Conservation (phyloP, 1,284 basidiomycete species). For the Cronartium quercuum region DNA sequence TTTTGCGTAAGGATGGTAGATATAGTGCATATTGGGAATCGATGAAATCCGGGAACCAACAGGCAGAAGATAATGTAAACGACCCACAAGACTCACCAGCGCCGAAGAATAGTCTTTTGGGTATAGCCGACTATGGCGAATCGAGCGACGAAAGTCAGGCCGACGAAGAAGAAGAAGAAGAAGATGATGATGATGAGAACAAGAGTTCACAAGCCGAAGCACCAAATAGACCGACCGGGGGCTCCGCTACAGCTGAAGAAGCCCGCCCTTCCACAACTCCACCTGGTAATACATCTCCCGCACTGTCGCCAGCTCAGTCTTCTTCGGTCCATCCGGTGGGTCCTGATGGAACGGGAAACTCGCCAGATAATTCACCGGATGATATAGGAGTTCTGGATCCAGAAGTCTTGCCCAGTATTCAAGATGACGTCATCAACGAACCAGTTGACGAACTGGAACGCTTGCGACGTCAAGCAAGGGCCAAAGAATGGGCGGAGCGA, state of each 20-base stretch:
- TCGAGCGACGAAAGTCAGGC: slow-evolving; percentile 10
- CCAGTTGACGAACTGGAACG: background rate
- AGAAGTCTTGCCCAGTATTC: background rate
- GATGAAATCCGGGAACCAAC: slow-evolving; percentile 9
- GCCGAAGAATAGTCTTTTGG: background rate
- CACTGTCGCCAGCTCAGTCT: background rate
- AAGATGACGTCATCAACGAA: background rate
- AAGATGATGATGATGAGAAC: background rate
- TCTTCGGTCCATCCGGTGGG: background rate
- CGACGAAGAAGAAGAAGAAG: background rate
- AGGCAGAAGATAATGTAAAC: background rate
- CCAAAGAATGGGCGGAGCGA: background rate
- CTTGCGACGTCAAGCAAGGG: background rate
- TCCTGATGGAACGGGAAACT: background rate
- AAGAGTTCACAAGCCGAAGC: too few species aligned
- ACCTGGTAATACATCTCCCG: background rate
- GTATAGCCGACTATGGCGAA: slow-evolving; percentile 24
- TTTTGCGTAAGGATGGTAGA: slow-evolving; percentile 25
- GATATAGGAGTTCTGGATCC: too few species aligned
- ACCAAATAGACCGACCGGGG: background rate
- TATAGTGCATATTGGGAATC: slow-evolving; percentile 21
- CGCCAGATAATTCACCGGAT: background rate
- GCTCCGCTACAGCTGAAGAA: background rate
- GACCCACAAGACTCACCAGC: background rate
- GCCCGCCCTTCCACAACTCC: background rate